These are phyloP conservation scores for Wilhelminamyces savonicus DNA, from an alignment of 805 yeast species.

Conservation along the genomic window DNA sequence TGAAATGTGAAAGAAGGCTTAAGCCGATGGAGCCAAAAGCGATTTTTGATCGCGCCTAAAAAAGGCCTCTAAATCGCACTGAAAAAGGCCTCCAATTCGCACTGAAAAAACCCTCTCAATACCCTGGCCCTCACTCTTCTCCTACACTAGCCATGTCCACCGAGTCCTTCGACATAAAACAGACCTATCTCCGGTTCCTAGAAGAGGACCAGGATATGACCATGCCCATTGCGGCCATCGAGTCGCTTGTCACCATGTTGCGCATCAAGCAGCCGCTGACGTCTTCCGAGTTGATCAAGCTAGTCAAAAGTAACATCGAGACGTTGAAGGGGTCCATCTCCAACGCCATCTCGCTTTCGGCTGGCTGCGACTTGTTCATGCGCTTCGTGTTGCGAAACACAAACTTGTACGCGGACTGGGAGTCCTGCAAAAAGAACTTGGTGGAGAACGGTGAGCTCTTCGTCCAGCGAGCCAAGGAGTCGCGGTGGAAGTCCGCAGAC, in stretches of 20 bases:
- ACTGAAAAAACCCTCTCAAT: too few relatives aligned
- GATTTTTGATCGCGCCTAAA: too few relatives aligned
- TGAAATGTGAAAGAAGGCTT: too few relatives aligned
- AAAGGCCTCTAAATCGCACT: too few relatives aligned
- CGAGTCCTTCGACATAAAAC: slow-evolving; percentile 64
- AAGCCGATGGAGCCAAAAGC: too few relatives aligned
- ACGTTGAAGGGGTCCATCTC: slow-evolving; percentile 73
- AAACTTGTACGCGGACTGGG: slow-evolving; percentile 90
- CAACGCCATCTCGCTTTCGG: slow-evolving; percentile 88
- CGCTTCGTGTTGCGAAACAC: slow-evolving; percentile 87
- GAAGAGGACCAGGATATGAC: slow-evolving; percentile 94
- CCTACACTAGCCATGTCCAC: too few relatives aligned
- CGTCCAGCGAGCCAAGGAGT: slow-evolving; percentile 84
- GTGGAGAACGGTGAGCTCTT: slow-evolving; percentile 93
- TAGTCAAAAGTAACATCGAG: slow-evolving; percentile 70
- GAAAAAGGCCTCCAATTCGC: too few relatives aligned
- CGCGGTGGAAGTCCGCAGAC: slow-evolving; percentile 82
- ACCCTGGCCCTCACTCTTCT: too few relatives aligned
- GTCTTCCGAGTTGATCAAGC: slow-evolving; percentile 82
- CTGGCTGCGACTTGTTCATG: slow-evolving; percentile 96
- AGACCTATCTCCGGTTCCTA: slow-evolving; percentile 72
- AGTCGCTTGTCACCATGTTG: slow-evolving; percentile 79
- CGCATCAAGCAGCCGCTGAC: slow-evolving; percentile 84
- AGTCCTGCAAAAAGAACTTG: slow-evolving; percentile 77
- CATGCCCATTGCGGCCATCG: slow-evolving; percentile 99